phyloP scores from a whole-genome alignment of 257 asterid genomes.

The Asclepias syriaca region DNA sequence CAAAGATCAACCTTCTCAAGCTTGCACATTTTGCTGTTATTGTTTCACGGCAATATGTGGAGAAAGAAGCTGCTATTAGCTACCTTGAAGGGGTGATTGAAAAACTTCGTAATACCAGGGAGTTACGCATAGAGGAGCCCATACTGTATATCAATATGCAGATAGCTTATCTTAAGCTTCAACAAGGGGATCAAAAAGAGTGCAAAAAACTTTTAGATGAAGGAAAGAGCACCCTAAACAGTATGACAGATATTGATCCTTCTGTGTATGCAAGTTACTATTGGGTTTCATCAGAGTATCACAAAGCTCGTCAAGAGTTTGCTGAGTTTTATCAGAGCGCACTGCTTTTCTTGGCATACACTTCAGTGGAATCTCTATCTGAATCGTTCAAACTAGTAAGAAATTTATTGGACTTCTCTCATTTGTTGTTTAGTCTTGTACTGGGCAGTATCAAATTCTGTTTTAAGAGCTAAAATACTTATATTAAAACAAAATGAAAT shows the following conservation, averaged over 20 bases:
- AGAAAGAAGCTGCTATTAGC: conserved; percentile 74
- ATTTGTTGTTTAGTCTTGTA: background rate
- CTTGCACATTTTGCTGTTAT: conserved; percentile 93
- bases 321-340: conserved; percentile 95
- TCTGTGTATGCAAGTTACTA: conserved; percentile 88
- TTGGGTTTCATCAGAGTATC: conserved; percentile 91
- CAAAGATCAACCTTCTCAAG: conserved; percentile 94
- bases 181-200: conserved; percentile 80
- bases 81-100: conserved; percentile 91
- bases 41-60: conserved; percentile 74
- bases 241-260: conserved; percentile 98
- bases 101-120: conserved; percentile 79
- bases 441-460: background rate
- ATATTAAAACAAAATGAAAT: background rate
- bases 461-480: background rate
- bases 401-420: conserved; percentile 10
- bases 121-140: conserved; percentile 79
- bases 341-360: conserved; percentile 88
- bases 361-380: conserved; percentile 80
- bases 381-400: conserved; percentile 89
- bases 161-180: conserved; percentile 71
- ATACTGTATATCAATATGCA: conserved; percentile 87
- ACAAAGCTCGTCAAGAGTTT: conserved; percentile 77
- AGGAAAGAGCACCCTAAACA: conserved; percentile 87
- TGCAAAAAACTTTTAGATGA: conserved; percentile 83